phyloP scores from a whole-genome alignment of 495 filamentous ascomycete species.

The Echria macrotheca region DNA sequence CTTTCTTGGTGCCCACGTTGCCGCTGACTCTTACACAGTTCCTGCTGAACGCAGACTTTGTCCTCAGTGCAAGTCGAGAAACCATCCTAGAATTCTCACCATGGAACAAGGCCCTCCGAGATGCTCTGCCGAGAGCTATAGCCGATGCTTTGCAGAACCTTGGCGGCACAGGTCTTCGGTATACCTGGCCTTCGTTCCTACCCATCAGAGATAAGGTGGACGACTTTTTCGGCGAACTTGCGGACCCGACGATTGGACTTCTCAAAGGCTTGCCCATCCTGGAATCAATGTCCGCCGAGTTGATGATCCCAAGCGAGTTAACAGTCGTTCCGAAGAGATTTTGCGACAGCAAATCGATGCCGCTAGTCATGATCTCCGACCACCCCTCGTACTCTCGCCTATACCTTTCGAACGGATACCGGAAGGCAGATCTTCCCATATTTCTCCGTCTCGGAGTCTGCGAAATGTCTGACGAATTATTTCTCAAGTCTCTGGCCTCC shows the following conservation, averaged over 20 bases:
- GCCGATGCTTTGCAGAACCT: background rate
- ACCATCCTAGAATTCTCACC: background rate
- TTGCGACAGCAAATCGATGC: background rate
- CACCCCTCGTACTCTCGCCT: background rate
- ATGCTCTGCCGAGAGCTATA: background rate
- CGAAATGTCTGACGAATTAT: background rate
- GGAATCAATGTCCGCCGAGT: background rate
- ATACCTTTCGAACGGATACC: background rate
- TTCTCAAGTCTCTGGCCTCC: background rate
- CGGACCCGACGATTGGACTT: background rate
- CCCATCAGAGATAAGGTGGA: background rate
- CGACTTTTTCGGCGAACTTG: background rate
- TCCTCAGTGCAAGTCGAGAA: constrained; percentile 5
- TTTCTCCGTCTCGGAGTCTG: background rate
- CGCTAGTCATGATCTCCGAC: background rate
- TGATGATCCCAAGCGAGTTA: background rate
- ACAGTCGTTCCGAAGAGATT: background rate
- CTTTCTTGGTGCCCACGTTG: background rate
- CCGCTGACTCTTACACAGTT: constrained; percentile 5
- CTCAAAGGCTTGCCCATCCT: background rate
- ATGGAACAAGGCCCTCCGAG: background rate
- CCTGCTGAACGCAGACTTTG: constrained; percentile 6
- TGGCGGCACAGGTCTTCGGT: background rate
- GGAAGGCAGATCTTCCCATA: background rate
- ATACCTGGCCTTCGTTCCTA: background rate